Percentiles rank a stretch among this genome's conserved stretches.
Conservation (phyloP, 148 eudicot genomes). For the Rhododendron griersonianum region DNA sequence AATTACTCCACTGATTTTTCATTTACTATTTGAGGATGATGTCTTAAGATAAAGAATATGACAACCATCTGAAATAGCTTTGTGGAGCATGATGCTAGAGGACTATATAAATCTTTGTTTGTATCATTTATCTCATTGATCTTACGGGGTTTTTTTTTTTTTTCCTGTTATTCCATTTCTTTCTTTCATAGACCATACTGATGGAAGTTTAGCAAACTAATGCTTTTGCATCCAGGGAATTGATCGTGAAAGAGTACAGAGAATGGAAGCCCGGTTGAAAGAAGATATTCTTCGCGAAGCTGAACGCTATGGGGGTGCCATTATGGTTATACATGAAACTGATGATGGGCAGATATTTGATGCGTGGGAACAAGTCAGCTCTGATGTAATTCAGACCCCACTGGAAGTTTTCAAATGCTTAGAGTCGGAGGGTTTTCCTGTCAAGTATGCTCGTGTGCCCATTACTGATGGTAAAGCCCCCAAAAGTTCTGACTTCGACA, state of each 20-base stretch:
- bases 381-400: conserved; percentile 76
- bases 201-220: conserved; percentile 10
- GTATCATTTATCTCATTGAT: background rate
- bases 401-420: conserved; percentile 75
- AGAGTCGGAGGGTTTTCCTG: conserved; percentile 68
- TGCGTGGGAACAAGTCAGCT: conserved; percentile 79
- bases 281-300: conserved; percentile 88
- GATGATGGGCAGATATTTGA: conserved; percentile 79
- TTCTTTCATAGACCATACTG: background rate
- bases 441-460: conserved; percentile 96
- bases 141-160: background rate
- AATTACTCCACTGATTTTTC: background rate
- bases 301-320: conserved; percentile 69
- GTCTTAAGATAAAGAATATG: background rate
- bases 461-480: conserved; percentile 99
- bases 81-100: conserved; percentile 6
- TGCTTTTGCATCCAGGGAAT: conserved; percentile 56
- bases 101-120: background rate
- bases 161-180: background rate
- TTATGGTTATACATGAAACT: conserved; percentile 95
- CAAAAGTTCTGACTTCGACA: conserved; percentile 93
- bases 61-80: background rate
- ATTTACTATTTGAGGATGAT: background rate
- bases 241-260: conserved; percentile 83
- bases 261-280: conserved; percentile 92